phyloP scores from a whole-genome alignment of 495 filamentous ascomycete genomes.

The Penicilliopsis zonata region DNA sequence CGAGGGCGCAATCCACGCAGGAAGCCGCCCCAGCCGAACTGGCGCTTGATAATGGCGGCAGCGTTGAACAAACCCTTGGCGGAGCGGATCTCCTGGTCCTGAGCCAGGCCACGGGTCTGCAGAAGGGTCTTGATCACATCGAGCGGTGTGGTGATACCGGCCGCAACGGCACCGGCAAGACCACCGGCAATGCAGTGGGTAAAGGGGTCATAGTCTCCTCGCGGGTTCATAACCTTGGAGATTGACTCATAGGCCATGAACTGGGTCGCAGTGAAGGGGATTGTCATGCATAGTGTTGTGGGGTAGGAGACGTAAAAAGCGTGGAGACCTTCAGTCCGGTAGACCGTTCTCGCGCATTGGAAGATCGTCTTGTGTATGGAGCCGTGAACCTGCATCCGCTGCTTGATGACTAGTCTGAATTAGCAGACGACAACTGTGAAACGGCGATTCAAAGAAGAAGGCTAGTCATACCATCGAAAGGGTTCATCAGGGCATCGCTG shows the following conservation, averaged over 20 bases:
- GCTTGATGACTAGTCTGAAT: conserved; percentile 72
- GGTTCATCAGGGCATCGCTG: conserved; percentile 98
- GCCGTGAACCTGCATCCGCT: conserved; percentile 96
- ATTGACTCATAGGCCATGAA: conserved; percentile 96
- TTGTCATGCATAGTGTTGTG: conserved; percentile 95
- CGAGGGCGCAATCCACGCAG: conserved; percentile 84
- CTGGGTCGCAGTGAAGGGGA: conserved; percentile 92
- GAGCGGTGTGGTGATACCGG: conserved; percentile 86
- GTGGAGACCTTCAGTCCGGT: conserved; percentile 71
- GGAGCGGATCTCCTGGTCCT: conserved; percentile 71
- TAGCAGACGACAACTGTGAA: conserved; percentile 6
- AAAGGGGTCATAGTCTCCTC: conserved; percentile 71
- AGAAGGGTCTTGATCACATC: conserved; percentile 97
- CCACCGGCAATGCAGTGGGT: conserved; percentile 89
- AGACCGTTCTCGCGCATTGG: conserved; percentile 79
- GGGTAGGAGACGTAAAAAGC: conserved; percentile 99
- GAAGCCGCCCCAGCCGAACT: conserved; percentile 79
- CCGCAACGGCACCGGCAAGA: conserved; percentile 84
- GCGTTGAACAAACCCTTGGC: conserved; percentile 75
- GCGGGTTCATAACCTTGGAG: conserved; percentile 83
- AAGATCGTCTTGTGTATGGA: conserved; percentile 76
- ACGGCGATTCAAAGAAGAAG: background rate
- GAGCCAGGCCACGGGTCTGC: conserved; percentile 77
- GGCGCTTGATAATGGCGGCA: conserved; percentile 67
- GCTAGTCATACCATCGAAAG: conserved; percentile 80